Base-by-base conservation (phyloP, 2,329 filamentous ascomycete species). In the Cercospora beticola region DNA sequence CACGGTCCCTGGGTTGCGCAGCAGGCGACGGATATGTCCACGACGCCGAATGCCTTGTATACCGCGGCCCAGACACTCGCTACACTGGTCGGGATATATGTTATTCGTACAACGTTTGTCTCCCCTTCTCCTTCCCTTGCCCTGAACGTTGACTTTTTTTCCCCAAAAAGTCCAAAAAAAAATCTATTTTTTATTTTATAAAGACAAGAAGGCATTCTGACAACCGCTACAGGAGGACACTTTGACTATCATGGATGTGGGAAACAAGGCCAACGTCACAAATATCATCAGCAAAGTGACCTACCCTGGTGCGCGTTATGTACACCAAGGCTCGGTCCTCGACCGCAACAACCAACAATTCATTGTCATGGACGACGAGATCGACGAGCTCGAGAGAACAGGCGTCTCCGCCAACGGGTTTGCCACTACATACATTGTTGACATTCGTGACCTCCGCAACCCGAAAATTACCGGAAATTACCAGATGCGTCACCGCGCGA, bases 281-380 rank as follows among this genome's bases (percentile, higher is more conserved):
- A 81, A 75, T 57, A 79, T 84, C 71, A 83, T 86, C 75, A 83
- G 82, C 61, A 78, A 79, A 66, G 84, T 82, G 1, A 79, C 79
- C 0, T 86, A 85, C 73, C 78, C 80, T 18, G 84, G 84, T 33
- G 81, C 81, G 18, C 70, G 78, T 33, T 86, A 86, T 76, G 84
- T 83, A 2, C 85, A 87, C 71, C 84, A 86, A 74, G 85, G 85
- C 5, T 85, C 83, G 82, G 76, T 86, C 3, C 78, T 84, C 21
- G 83, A 86, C 73, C 31, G 49, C 60, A 66, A 49, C 30, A 64
- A 63, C 5, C 74, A 81, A 61, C 73, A 81, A 58, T 85, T 79
- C 74, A 81, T 86, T 4, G 79, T 86, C 16, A 74, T 86, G 4
- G 85, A 86, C 69, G 85, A 87, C 70, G 85, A 87, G 74, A 79